A percentile compares a stretch with the other conserved stretches of the same genome.
phyloP scores from a whole-genome alignment of 257 asterid genomes.

The Nicotiana sylvestris region DNA sequence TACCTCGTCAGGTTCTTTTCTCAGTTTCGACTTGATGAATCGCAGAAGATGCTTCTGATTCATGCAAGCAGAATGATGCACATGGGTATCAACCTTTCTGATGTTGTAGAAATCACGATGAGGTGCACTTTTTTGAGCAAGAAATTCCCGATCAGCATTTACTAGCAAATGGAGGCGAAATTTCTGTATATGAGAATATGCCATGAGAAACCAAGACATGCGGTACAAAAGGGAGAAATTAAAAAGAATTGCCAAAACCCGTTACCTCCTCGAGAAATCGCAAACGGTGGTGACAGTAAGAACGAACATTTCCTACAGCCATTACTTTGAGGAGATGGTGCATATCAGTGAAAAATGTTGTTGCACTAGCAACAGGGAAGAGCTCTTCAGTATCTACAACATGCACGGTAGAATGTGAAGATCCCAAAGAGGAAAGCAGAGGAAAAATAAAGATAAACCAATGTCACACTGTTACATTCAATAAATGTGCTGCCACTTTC shows the following conservation, averaged over 20 bases:
- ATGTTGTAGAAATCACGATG: conserved; percentile 94
- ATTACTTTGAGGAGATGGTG: conserved; percentile 76
- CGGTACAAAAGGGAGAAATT: conserved; percentile 9
- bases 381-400: conserved; percentile 64
- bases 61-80: conserved; percentile 97
- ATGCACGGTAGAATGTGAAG: conserved; percentile 1
- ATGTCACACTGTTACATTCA: neutral
- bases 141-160: conserved; percentile 80
- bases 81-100: conserved; percentile 90
- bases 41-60: conserved; percentile 93
- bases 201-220: conserved; percentile 11
- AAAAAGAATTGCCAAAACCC: conserved; percentile 17
- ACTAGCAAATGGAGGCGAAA: conserved; percentile 82
- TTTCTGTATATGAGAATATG: conserved; percentile 41
- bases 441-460: neutral
- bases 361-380: conserved; percentile 77
- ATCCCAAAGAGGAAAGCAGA: neutral
- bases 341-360: conserved; percentile 85
- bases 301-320: conserved; percentile 78
- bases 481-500: conserved; percentile 4
- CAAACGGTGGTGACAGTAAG: conserved; percentile 76
- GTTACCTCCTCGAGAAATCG: conserved; percentile 86
- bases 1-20: conserved; percentile 97
- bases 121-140: conserved; percentile 93
- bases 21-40: conserved; percentile 79